Evolutionary conservation across 2,329 filamentous ascomycete species (phyloP).

Genomic region (Anthostomella pinea): DNA sequence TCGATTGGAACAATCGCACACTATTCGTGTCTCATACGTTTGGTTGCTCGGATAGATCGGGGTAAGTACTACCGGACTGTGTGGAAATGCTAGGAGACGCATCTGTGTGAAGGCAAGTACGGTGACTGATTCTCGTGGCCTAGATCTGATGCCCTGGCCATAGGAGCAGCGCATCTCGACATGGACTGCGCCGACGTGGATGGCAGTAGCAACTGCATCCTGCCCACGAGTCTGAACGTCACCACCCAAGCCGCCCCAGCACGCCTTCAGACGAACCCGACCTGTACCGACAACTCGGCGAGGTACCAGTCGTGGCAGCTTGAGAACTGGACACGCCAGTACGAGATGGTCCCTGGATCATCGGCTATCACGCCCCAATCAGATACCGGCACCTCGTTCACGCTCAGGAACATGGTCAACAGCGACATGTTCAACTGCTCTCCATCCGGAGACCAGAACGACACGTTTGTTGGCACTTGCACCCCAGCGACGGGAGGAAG

Average conservation of each 20-base stretch:
- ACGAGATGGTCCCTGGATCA: conserved; percentile 25
- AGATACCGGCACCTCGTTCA: conserved; percentile 33
- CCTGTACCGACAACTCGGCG: conserved; percentile 23
- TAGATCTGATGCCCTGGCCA: conserved; percentile 30
- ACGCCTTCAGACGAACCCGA: conserved; percentile 11
- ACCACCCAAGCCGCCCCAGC: conserved; percentile 19
- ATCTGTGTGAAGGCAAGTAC: too few relatives aligned
- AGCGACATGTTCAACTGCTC: conserved; percentile 26
- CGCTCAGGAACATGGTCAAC: conserved; percentile 27
- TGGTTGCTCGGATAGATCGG: conserved; percentile 29
- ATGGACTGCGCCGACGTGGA: conserved; percentile 29
- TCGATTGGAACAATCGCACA: conserved; percentile 33
- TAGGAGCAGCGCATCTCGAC: conserved; percentile 27
- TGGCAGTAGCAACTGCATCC: conserved; percentile 21
- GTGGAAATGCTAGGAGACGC: too few relatives aligned
- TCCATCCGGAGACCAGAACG: conserved; percentile 15
- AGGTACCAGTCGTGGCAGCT: conserved; percentile 34
- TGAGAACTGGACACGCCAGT: conserved; percentile 30
- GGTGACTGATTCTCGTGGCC: too few relatives aligned
- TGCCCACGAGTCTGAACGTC: conserved; percentile 15
- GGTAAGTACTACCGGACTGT: conserved; percentile 22
- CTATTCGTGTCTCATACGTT: conserved; percentile 36
- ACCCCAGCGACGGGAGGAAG: conserved; percentile 7
- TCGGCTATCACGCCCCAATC: conserved; percentile 9
- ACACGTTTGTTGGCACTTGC: conserved; percentile 28